Conservation (phyloP, 1,284 basidiomycete species). For the Mycena citricolor region DNA sequence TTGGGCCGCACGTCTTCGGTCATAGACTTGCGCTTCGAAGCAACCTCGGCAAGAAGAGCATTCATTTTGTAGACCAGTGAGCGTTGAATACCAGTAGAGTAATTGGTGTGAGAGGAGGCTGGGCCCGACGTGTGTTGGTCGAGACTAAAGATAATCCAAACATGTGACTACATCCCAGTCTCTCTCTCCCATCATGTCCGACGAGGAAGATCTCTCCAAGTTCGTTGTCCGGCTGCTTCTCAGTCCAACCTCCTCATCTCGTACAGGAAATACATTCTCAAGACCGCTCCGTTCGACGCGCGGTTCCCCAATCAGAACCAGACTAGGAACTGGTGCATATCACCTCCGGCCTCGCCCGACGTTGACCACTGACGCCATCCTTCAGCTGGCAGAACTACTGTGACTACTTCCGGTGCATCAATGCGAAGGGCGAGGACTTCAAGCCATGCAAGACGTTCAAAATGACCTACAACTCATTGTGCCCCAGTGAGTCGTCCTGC, state of each 20-base stretch:
- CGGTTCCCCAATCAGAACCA: constrained; percentile 97
- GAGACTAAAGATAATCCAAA: constrained; percentile 25
- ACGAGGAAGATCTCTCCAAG: constrained; percentile 53
- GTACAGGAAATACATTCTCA: constrained; percentile 76
- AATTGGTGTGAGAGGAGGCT: no score
- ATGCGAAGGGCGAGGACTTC: constrained; percentile 97
- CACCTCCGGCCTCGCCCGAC: not conserved
- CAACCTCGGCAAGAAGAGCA: constrained; percentile 85
- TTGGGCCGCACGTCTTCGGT: constrained; percentile 50
- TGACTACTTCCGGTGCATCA: constrained; percentile 97
- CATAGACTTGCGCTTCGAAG: constrained; percentile 78
- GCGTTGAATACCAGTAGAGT: constrained; percentile 3
- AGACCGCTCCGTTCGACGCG: constrained; percentile 88
- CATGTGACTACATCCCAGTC: constrained; percentile 23
- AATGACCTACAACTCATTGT: constrained; percentile 94
- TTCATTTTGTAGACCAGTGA: constrained; percentile 76
- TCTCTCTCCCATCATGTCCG: constrained; percentile 56
- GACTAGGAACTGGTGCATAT: constrained; percentile 84
- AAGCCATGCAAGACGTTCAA: constrained; percentile 99
- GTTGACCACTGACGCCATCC: constrained; percentile 7
- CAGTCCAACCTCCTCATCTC: constrained; percentile 18
- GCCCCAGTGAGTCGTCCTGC: constrained; percentile 79
- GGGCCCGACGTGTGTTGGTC: constrained; percentile 46
- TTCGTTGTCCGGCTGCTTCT: constrained; percentile 28
- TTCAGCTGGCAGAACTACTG: constrained; percentile 91